Percentiles rank a stretch among this genome's conserved stretches.
Conservation (phyloP, 176 grass and related monocot species). For the Cymbopogon citratus region DNA sequence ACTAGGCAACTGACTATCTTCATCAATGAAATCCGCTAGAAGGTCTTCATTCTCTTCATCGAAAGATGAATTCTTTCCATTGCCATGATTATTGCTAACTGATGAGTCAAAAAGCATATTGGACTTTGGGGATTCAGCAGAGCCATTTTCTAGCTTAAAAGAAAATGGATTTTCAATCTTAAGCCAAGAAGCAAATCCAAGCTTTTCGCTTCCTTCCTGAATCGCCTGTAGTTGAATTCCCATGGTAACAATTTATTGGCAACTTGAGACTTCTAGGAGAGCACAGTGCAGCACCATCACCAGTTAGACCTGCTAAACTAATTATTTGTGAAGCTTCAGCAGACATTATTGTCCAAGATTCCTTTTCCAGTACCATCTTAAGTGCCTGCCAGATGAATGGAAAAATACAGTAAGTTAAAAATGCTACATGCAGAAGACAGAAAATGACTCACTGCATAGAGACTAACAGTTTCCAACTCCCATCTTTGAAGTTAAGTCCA, state of each 20-base stretch:
- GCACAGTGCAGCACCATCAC: conserved; percentile 86
- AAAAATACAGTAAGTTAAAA: conserved; percentile 7
- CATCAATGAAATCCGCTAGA: conserved; percentile 99
- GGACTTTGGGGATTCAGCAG: conserved; percentile 61
- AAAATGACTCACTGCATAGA: neutral
- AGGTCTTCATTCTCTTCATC: conserved; percentile 99
- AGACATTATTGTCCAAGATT: conserved; percentile 89
- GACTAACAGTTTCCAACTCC: neutral
- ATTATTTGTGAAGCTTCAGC: conserved; percentile 67
- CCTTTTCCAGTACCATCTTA: conserved; percentile 96
- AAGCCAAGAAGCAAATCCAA: conserved; percentile 77
- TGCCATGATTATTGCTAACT: conserved; percentile 39
- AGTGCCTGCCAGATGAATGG: conserved; percentile 58
- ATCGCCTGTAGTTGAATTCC: conserved; percentile 35
- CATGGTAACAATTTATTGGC: conserved; percentile 42
- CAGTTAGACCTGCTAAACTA: conserved; percentile 88
- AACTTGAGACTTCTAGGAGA: conserved; percentile 42
- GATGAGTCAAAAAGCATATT: conserved; percentile 37
- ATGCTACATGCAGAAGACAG: conserved; percentile 17
- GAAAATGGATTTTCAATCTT: conserved; percentile 72
- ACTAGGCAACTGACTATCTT: conserved; percentile 98
- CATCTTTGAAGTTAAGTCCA: neutral
- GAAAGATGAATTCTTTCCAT: conserved; percentile 46
- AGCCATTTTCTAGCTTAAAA: conserved; percentile 59
- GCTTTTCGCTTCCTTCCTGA: conserved; percentile 48